Evolutionary conservation across 805 yeast genomes (phyloP).

Genomic region (Myxozyma geophila): DNA sequence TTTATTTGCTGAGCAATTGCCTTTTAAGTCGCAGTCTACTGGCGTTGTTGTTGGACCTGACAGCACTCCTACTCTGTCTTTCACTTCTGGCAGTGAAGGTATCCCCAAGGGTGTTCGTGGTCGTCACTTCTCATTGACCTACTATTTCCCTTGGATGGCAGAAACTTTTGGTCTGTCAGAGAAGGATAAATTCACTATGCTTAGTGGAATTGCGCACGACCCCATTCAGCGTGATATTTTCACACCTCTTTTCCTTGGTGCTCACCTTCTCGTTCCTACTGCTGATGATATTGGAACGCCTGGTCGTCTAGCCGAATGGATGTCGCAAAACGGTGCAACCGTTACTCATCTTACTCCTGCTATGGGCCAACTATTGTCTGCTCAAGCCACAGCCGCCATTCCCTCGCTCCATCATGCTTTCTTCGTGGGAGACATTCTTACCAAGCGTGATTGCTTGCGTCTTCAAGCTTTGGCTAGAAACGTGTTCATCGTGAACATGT

Average conservation of each 20-base stretch:
- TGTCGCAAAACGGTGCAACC: constrained; percentile 85
- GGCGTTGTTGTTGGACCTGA: constrained; percentile 97
- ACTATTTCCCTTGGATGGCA: constrained; percentile 99
- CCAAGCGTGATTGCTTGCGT: constrained; percentile 95
- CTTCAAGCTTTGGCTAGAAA: constrained; percentile 90
- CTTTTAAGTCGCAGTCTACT: constrained; percentile 60
- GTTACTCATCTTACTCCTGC: constrained; percentile 99
- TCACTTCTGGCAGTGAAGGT: constrained; percentile 98
- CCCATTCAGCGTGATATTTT: constrained; percentile 99
- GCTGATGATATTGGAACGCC: constrained; percentile 99
- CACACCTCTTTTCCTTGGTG: constrained; percentile 96
- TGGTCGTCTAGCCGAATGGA: constrained; percentile 96
- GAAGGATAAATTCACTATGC: constrained; percentile 91
- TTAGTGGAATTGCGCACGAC: constrained; percentile 98
- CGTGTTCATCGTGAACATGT: constrained; percentile 92
- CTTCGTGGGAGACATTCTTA: constrained; percentile 96
- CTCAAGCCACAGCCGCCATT: constrained; percentile 89
- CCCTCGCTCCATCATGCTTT: constrained; percentile 92
- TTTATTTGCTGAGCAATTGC: constrained; percentile 54
- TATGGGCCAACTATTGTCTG: constrained; percentile 96
- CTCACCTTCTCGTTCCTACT: constrained; percentile 89
- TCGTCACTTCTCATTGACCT: constrained; percentile 94
- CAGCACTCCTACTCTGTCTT: constrained; percentile 92
- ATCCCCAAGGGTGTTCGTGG: constrained; percentile 98
- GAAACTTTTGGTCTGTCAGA: constrained; percentile 75